Evolutionary conservation across 2,329 filamentous ascomycete species (phyloP).

Genomic region (Aureobasidium sp.): DNA sequence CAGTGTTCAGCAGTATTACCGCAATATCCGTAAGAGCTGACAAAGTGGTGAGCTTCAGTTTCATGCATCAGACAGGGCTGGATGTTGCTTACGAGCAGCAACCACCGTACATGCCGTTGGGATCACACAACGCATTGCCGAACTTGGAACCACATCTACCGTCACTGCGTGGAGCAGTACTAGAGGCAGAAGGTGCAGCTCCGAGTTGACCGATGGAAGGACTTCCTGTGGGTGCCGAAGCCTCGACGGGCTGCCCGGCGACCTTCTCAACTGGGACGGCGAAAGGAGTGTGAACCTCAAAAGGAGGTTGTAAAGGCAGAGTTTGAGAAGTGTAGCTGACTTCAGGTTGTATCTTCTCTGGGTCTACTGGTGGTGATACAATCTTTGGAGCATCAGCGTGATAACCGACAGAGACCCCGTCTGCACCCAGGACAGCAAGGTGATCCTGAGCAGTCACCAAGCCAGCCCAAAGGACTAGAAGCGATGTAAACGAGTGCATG

Average conservation of each 20-base stretch:
- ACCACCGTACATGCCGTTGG: constrained; percentile 29
- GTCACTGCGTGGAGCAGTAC: constrained; percentile 21
- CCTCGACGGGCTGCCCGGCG: background rate
- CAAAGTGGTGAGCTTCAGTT: constrained; percentile 7
- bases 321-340: background rate
- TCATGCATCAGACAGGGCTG: background rate
- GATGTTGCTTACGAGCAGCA: constrained; percentile 24
- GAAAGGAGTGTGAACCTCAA: background rate
- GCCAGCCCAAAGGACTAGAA: no score
- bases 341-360: no score
- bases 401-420: background rate
- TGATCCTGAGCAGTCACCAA: background rate
- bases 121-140: constrained; percentile 29
- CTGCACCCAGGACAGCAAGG: background rate
- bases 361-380: background rate
- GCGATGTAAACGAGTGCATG: background rate
- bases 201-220: background rate
- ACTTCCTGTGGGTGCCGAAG: background rate
- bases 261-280: background rate
- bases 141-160: constrained; percentile 34
- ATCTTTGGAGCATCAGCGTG: background rate
- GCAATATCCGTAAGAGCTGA: constrained; percentile 21
- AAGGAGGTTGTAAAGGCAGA: background rate
- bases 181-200: background rate
- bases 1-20: constrained; percentile 27